Base-by-base conservation (phyloP, 1,284 basidiomycete species). In the Malassezia globosa region DNA sequence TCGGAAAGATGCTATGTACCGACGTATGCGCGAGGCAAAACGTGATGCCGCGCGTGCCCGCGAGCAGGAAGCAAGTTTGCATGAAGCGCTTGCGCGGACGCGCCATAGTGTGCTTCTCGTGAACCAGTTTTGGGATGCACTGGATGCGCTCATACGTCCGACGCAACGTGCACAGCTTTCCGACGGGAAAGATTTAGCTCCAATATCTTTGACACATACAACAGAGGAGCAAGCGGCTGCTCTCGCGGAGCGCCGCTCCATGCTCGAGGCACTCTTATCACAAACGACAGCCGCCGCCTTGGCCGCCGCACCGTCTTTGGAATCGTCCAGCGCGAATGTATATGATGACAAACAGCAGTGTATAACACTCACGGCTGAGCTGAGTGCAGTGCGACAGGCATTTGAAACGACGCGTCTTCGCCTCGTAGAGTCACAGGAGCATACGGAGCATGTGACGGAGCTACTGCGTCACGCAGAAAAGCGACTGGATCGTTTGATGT, bases 1-100 rank as follows among this genome's bases (percentile, higher is more conserved):
- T 39, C 48, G 66, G 25, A 69, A 69, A 36, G 66, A 69, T 24
- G 66, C 66, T 37, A 64, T 69, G 42, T 69, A 62, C 33, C 60
- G 66, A 25, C 46, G 55, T 37, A 37, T 69, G 38, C 61, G 63
- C 19, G 64, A 69, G 35, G 53, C 59, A 4, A 43, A 54, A 31
- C 54, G 66, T 27, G 59, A 63, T 10, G 35, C 61, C 7, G 45
- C 47, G 25, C 54, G 64, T 7, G 33, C 56, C 19, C 44, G 65
- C 29, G 31, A 29, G 1, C 29, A 33, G 3, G 31, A 33, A 22
- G 25, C 14, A 3, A 44, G 50, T 7, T 42, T 52, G 11, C 51
- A 53, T 27, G 48, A 45, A 16, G 51, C 54, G 18, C 48, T 64
- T 6, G 48, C 44, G 5, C 22, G 54, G 8, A 46, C 59, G 14